Percentiles rank a stretch among this genome's conserved stretches.
phyloP scores from a whole-genome alignment of 768 basidiomycete genomes.

The Lactifluus piperatus region DNA sequence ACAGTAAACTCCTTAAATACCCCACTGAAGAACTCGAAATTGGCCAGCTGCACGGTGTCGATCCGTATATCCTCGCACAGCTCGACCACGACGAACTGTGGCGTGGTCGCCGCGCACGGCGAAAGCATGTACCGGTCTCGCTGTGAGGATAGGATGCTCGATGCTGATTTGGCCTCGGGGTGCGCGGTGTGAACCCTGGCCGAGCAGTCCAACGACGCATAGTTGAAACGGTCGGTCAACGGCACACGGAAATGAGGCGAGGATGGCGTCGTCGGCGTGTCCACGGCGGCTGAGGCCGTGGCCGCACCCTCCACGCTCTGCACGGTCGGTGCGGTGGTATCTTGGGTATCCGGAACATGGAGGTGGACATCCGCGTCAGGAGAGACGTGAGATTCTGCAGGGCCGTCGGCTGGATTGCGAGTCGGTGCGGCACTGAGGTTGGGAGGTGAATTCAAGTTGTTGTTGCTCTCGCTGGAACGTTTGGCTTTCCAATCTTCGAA shows the following conservation, averaged over 20 bases:
- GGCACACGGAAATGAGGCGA: slow-evolving; percentile 61
- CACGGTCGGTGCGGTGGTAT: background rate
- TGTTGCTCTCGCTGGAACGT: too few species aligned
- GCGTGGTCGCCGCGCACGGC: slow-evolving; percentile 61
- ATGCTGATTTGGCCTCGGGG: slow-evolving; percentile 71
- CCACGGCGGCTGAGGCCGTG: background rate
- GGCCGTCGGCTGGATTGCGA: background rate
- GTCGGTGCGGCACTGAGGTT: background rate
- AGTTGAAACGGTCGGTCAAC: slow-evolving; percentile 85
- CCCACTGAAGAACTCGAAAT: too few species aligned
- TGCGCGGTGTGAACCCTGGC: slow-evolving; percentile 86
- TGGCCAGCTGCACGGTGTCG: too few species aligned
- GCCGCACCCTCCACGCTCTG: background rate
- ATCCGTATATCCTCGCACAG: too few species aligned
- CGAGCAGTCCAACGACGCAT: slow-evolving; percentile 87
- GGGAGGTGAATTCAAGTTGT: too few species aligned
- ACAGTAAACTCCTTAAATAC: too few species aligned
- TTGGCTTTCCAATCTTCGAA: too few species aligned
- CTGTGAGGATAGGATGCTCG: slow-evolving; percentile 79
- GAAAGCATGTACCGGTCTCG: slow-evolving; percentile 96
- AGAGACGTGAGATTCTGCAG: background rate
- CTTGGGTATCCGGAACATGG: background rate
- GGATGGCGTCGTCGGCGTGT: slow-evolving; percentile 30
- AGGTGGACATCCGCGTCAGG: background rate
- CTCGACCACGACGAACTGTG: slow-evolving; percentile 64